phyloP scores from a whole-genome alignment of 73 alveolate species.

The Paramecium sonneborni region DNA sequence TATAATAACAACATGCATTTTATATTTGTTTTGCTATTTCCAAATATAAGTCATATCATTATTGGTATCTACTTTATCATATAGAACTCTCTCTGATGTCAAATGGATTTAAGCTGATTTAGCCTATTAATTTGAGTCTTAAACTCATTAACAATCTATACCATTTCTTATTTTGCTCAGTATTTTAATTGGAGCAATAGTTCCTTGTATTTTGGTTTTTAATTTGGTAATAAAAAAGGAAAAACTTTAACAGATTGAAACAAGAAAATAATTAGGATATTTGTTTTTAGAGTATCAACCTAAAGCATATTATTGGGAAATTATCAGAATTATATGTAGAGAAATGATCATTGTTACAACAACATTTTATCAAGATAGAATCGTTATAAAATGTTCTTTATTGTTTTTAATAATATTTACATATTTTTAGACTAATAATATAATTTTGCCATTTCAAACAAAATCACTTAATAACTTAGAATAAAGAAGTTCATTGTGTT shows the following conservation, averaged over 20 bases:
- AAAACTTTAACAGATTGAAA: neutral
- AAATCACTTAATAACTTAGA: neutral
- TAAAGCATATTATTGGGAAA: neutral
- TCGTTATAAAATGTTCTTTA: neutral
- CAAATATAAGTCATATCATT: neutral
- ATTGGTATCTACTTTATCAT: neutral
- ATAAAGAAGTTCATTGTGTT: neutral
- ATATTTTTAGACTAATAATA: neutral
- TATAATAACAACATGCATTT: neutral
- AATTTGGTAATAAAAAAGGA: neutral
- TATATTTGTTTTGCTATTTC: neutral
- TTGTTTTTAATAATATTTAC: neutral
- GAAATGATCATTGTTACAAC: neutral
- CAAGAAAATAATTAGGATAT: neutral
- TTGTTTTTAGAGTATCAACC: neutral
- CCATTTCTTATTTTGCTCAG: neutral
- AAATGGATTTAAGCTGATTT: neutral
- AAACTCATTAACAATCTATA: neutral
- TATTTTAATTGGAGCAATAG: neutral
- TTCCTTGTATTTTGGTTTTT: neutral
- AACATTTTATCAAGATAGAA: neutral
- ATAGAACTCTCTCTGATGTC: neutral
- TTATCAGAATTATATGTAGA: neutral
- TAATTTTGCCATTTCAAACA: neutral
- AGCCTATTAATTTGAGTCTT: too few species aligned